Evolutionary conservation across 2,329 filamentous ascomycete genomes (phyloP).

Genomic region (Juglanconis sp.): DNA sequence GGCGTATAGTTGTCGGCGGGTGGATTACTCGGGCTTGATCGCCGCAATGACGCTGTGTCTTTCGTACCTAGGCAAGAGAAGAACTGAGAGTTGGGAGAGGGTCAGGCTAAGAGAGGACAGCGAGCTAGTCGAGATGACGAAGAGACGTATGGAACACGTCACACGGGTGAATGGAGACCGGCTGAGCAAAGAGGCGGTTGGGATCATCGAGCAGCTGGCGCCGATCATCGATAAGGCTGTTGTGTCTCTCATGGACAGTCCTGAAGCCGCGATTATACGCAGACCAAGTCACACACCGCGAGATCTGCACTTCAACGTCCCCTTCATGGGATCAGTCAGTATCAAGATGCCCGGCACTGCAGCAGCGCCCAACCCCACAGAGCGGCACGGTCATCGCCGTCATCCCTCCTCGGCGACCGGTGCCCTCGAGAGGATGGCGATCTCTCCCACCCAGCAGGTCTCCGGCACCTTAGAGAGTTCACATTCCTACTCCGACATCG

Average conservation of each 20-base stretch:
- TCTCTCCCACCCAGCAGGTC: conserved; percentile 14
- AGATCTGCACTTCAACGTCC: conserved; percentile 39
- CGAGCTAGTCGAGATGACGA: conserved; percentile 33
- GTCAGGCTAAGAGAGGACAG: conserved; percentile 31
- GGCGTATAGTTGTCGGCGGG: conserved; percentile 42
- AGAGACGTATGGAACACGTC: conserved; percentile 37
- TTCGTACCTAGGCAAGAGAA: conserved; percentile 41
- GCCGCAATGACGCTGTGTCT: conserved; percentile 49
- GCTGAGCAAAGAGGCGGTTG: conserved; percentile 39
- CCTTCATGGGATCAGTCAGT: conserved; percentile 45
- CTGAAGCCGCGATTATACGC: neutral
- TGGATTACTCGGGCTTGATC: conserved; percentile 51
- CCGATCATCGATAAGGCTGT: conserved; percentile 35
- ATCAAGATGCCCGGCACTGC: conserved; percentile 29
- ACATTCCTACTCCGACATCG: neutral
- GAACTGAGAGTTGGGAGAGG: conserved; percentile 15
- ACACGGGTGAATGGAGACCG: conserved; percentile 37
- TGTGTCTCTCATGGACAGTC: neutral
- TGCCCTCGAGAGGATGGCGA: conserved; percentile 5
- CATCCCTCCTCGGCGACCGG: conserved; percentile 2
- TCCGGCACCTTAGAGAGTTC: neutral
- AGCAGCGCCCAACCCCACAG: neutral
- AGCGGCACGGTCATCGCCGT: conserved; percentile 1
- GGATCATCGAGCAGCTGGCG: conserved; percentile 41
- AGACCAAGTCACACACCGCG: conserved; percentile 8